phyloP scores from a whole-genome alignment of 1,284 basidiomycete species.

The Cryptococcus sp. region DNA sequence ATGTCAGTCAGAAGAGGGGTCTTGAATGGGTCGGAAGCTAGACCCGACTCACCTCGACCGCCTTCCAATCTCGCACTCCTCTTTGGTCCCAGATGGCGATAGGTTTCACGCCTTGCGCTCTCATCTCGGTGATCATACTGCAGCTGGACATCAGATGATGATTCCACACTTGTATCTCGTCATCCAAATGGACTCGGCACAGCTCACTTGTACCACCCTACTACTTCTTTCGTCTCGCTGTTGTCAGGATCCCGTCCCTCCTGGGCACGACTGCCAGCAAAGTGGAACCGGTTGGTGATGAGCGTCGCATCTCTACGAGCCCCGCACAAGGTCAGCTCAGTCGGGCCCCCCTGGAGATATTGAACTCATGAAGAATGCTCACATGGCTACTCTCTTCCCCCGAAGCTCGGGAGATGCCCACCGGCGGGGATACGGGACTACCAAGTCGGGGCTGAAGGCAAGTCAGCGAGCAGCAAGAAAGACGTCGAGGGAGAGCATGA shows the following conservation, averaged over 20 bases:
- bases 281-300: slow-evolving; percentile 47
- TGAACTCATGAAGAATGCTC: slow-evolving; percentile 2
- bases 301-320: slow-evolving; percentile 43
- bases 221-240: slow-evolving; percentile 5
- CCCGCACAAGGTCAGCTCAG: neutral
- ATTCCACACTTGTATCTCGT: no score
- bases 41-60: slow-evolving; percentile 34
- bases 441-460: slow-evolving; percentile 27
- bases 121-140: slow-evolving; percentile 43
- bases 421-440: slow-evolving; percentile 27
- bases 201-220: slow-evolving; percentile 48
- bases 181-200: neutral
- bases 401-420: slow-evolving; percentile 35
- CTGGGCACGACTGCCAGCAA: slow-evolving; percentile 27
- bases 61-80: slow-evolving; percentile 48
- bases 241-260: slow-evolving; percentile 26
- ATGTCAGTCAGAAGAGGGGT: neutral
- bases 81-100: slow-evolving; percentile 47
- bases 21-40: neutral
- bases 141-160: slow-evolving; percentile 5
- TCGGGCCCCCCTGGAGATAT: no score
- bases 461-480: neutral
- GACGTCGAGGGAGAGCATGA: neutral
- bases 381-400: slow-evolving; percentile 46
- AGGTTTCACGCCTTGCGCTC: slow-evolving; percentile 34